A percentile compares a stretch with the other conserved stretches of the same genome.
These are phyloP conservation scores for Triglochin maritima DNA, from an alignment of 106 monocot genomes.

Conservation along the genomic window DNA sequence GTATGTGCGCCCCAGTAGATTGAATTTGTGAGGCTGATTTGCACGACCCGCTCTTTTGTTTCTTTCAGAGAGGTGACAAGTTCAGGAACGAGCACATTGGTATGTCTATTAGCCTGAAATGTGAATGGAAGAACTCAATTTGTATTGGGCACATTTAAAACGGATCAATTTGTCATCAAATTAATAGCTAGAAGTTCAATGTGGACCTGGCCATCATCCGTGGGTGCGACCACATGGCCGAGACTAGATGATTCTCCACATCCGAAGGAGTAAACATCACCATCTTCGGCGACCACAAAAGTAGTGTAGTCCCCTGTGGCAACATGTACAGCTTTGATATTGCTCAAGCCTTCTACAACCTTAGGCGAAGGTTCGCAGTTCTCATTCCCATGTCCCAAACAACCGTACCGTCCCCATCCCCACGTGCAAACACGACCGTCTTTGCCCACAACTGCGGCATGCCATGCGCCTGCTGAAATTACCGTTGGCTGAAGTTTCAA, in stretches of 20 bases:
- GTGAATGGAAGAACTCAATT: too few species aligned
- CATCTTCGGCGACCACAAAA: slow-evolving; percentile 66
- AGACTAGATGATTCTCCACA: slow-evolving; percentile 90
- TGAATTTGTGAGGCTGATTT: slow-evolving; percentile 90
- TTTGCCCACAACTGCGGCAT: slow-evolving; percentile 84
- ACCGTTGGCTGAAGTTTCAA: slow-evolving; percentile 73
- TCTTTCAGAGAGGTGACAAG: slow-evolving; percentile 71
- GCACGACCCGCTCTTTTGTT: slow-evolving; percentile 68
- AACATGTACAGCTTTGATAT: slow-evolving; percentile 76
- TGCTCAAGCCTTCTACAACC: slow-evolving; percentile 64
- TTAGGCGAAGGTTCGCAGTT: slow-evolving; percentile 78
- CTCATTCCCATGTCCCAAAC: slow-evolving; percentile 93
- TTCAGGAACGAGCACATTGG: slow-evolving; percentile 63
- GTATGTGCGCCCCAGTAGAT: slow-evolving; percentile 98
- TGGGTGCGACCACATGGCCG: slow-evolving; percentile 35
- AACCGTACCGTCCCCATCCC: slow-evolving; percentile 98
- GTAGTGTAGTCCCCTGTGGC: slow-evolving; percentile 96
- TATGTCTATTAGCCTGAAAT: slow-evolving; percentile 56
- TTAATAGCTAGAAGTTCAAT: background rate
- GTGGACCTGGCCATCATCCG: slow-evolving; percentile 33
- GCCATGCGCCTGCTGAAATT: slow-evolving; percentile 96
- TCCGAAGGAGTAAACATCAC: slow-evolving; percentile 94
- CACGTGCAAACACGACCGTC: slow-evolving; percentile 96
- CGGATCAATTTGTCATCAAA: background rate
- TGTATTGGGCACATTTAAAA: too few species aligned